Conservation (phyloP, 2,329 filamentous ascomycete species). For the Xylaria hypoxylon region DNA sequence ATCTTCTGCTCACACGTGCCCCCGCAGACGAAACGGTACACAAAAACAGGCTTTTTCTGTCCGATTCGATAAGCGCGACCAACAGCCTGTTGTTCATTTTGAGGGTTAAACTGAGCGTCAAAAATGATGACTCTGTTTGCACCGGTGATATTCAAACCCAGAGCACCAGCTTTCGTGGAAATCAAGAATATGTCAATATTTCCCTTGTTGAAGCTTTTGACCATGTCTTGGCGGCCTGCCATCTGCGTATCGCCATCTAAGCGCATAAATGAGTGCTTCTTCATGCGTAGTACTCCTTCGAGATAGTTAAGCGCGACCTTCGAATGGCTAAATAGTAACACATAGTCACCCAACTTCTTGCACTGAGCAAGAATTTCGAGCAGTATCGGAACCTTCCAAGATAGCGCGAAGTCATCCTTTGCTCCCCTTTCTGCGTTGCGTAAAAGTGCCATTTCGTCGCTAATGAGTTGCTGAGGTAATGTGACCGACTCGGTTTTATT, state of each 20-base stretch:
- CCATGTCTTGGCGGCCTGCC: slow-evolving; percentile 67
- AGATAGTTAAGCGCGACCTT: slow-evolving; percentile 77
- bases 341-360: slow-evolving; percentile 72
- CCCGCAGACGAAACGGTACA: slow-evolving; percentile 83
- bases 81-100: slow-evolving; percentile 86
- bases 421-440: slow-evolving; percentile 48
- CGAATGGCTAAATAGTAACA: slow-evolving; percentile 83
- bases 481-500: slow-evolving; percentile 32
- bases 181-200: slow-evolving; percentile 76
- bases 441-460: slow-evolving; percentile 53
- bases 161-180: slow-evolving; percentile 83
- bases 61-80: slow-evolving; percentile 88
- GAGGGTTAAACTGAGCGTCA: slow-evolving; percentile 84
- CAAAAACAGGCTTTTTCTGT: slow-evolving; percentile 82
- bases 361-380: slow-evolving; percentile 76
- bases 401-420: slow-evolving; percentile 63
- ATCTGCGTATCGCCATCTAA: slow-evolving; percentile 76
- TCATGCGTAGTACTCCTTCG: slow-evolving; percentile 63
- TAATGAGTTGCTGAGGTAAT: slow-evolving; percentile 50
- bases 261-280: slow-evolving; percentile 63
- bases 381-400: slow-evolving; percentile 77
- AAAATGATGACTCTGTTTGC: slow-evolving; percentile 90
- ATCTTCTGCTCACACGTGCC: slow-evolving; percentile 84
- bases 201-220: slow-evolving; percentile 76
- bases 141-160: slow-evolving; percentile 84